phyloP scores from a whole-genome alignment of 1,284 basidiomycete species.

The Leccinum laetum region DNA sequence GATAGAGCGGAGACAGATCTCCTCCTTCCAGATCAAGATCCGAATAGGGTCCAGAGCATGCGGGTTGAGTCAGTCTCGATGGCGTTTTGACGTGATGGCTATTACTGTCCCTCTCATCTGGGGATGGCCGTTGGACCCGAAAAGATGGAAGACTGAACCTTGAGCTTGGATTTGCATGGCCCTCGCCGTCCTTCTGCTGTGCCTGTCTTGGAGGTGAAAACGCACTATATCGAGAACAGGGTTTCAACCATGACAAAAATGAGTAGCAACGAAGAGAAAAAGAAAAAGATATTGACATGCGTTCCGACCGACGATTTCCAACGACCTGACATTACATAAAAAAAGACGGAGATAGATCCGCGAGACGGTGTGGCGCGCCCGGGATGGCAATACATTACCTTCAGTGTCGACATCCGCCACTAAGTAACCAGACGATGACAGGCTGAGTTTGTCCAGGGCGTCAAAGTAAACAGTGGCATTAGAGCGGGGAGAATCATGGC shows the following conservation, averaged over 20 bases:
- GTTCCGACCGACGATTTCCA: conserved; percentile 13
- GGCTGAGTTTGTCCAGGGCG: conserved; percentile 18
- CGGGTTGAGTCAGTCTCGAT: conserved; percentile 4
- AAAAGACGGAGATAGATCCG: background rate
- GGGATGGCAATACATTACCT: background rate
- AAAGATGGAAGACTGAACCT: conserved; percentile 21
- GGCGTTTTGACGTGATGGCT: background rate
- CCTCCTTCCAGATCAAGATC: conserved; percentile 4
- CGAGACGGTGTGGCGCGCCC: background rate
- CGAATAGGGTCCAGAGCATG: background rate
- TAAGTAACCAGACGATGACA: conserved; percentile 3
- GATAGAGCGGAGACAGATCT: background rate
- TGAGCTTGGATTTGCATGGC: conserved; percentile 10
- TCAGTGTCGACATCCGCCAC: conserved; percentile 4
- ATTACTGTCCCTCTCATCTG: conserved; percentile 3
- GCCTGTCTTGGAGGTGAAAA: conserved; percentile 9
- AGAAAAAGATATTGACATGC: conserved; percentile 19
- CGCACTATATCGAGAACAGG: conserved; percentile 9
- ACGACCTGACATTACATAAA: conserved; percentile 10
- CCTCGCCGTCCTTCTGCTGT: conserved; percentile 1
- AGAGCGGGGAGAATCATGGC: conserved; percentile 10
- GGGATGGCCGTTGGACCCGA: conserved; percentile 20
- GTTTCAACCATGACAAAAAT: conserved; percentile 14
- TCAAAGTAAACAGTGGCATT: conserved; percentile 25
- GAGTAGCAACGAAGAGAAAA: conserved; percentile 4